Evolutionary conservation across 2,329 filamentous ascomycete genomes (phyloP).

Genomic region (Cercospora beticola): DNA sequence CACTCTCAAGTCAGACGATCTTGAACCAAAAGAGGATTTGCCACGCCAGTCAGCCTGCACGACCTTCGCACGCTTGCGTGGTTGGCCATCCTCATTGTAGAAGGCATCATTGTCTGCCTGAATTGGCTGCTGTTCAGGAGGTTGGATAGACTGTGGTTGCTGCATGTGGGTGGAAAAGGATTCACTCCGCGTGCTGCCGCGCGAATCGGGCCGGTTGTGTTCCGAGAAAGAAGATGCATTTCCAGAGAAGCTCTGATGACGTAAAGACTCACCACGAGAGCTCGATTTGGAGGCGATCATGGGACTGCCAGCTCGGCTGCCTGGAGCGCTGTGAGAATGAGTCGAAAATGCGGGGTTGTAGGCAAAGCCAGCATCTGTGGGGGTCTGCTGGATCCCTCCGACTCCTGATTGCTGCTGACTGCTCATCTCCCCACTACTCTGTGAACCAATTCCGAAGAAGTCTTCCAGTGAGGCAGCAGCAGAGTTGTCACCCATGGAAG

Average conservation of each 20-base stretch:
- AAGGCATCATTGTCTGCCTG: constrained; percentile 29
- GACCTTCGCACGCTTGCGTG: constrained; percentile 77
- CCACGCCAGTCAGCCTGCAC: constrained; percentile 72
- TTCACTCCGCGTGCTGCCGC: constrained; percentile 39
- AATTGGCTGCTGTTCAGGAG: constrained; percentile 20
- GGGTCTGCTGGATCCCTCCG: constrained; percentile 37
- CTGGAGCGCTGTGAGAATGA: constrained; percentile 38
- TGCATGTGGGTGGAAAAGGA: constrained; percentile 27
- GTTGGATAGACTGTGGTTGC: constrained; percentile 27
- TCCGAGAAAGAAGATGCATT: constrained; percentile 30
- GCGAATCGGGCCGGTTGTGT: constrained; percentile 37
- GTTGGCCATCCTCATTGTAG: constrained; percentile 53
- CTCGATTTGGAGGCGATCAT: constrained; percentile 44
- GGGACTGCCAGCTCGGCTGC: constrained; percentile 48
- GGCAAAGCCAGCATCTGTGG: constrained; percentile 31
- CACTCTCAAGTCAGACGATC: constrained; percentile 73
- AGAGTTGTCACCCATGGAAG: constrained; percentile 22
- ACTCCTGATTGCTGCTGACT: constrained; percentile 26
- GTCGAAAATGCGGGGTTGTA: constrained; percentile 38
- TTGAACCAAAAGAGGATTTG: constrained; percentile 67
- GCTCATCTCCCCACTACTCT: constrained; percentile 23
- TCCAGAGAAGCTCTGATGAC: constrained; percentile 38
- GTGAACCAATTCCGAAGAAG: constrained; percentile 34
- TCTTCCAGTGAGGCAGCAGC: constrained; percentile 32
- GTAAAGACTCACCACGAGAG: constrained; percentile 33